Evolutionary conservation across 208 protist genomes (phyloP).

Genomic region (Leishmania guyanensis): DNA sequence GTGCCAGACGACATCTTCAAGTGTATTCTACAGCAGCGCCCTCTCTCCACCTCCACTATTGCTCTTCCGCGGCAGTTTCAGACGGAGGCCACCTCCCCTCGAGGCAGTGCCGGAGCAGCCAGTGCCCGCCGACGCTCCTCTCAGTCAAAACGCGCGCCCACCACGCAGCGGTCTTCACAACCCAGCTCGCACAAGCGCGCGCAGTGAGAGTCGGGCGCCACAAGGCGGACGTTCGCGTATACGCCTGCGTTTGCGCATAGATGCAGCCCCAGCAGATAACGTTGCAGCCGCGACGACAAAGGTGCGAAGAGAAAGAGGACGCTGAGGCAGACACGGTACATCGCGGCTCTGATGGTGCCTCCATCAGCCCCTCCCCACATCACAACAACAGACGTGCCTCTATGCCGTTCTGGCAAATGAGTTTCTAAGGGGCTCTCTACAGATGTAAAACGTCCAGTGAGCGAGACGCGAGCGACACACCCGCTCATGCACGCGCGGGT

Average conservation of each 20-base stretch:
- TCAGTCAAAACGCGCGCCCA: slow-evolving; percentile 4
- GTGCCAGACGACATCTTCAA: slow-evolving; percentile 70
- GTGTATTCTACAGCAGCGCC: slow-evolving; percentile 62
- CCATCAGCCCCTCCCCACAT: background rate
- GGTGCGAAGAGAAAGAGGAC: background rate
- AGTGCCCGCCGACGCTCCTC: slow-evolving; percentile 1
- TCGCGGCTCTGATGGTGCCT: background rate
- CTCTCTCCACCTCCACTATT: slow-evolving; percentile 35
- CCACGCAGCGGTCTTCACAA: slow-evolving; percentile 13
- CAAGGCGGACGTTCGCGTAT: background rate
- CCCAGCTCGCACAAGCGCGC: slow-evolving; percentile 1
- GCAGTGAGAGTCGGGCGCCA: background rate
- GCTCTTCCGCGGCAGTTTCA: slow-evolving; percentile 16
- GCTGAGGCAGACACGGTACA: background rate
- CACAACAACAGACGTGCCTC: background rate
- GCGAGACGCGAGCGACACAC: background rate
- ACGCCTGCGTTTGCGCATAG: background rate
- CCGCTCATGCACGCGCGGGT: background rate
- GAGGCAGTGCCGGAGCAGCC: background rate
- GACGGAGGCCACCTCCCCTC: background rate
- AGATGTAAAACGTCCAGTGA: background rate
- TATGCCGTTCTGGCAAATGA: too few species aligned
- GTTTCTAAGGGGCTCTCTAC: too few species aligned
- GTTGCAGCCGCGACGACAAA: background rate
- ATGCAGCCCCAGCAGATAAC: background rate